These are phyloP conservation scores for Typha latifolia DNA, from an alignment of 176 grass and related monocot genomes.

Conservation along the genomic window DNA sequence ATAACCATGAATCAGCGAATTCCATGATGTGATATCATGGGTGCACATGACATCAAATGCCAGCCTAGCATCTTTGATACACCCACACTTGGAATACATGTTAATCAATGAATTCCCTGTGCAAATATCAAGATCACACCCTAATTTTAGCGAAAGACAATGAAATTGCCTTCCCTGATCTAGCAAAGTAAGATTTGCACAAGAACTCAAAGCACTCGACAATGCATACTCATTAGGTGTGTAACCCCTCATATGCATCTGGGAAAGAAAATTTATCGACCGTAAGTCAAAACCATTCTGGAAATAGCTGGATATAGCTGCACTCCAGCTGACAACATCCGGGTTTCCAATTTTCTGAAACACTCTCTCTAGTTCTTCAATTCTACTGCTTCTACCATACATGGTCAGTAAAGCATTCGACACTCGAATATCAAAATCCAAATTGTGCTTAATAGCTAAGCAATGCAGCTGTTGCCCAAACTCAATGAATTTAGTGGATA, in stretches of 20 bases:
- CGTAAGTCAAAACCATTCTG: slow-evolving; percentile 51
- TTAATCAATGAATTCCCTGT: slow-evolving; percentile 55
- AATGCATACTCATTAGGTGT: slow-evolving; percentile 56
- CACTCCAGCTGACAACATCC: slow-evolving; percentile 65
- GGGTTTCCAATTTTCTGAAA: slow-evolving; percentile 25
- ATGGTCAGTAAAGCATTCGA: slow-evolving; percentile 57
- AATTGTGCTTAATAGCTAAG: slow-evolving; percentile 30
- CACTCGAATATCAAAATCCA: slow-evolving; percentile 39
- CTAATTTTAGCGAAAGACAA: slow-evolving; percentile 57
- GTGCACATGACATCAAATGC: slow-evolving; percentile 38
- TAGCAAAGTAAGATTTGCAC: slow-evolving; percentile 49
- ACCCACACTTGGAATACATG: slow-evolving; percentile 70
- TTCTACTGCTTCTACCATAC: slow-evolving; percentile 50
- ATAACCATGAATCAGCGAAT: slow-evolving; percentile 63
- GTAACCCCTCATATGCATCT: slow-evolving; percentile 51
- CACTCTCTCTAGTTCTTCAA: slow-evolving; percentile 29
- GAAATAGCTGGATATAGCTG: slow-evolving; percentile 54
- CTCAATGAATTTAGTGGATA: slow-evolving; percentile 7
- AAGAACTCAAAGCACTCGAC: slow-evolving; percentile 64
- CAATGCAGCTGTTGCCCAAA: slow-evolving; percentile 47
- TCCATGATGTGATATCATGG: slow-evolving; percentile 56
- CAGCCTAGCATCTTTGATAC: slow-evolving; percentile 32
- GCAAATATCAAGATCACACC: slow-evolving; percentile 43
- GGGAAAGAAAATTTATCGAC: slow-evolving; percentile 34
- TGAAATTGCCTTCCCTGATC: slow-evolving; percentile 65